These are phyloP conservation scores for Aspergillus novoparasiticus DNA, from an alignment of 2,329 filamentous ascomycete genomes.

Conservation along the genomic window DNA sequence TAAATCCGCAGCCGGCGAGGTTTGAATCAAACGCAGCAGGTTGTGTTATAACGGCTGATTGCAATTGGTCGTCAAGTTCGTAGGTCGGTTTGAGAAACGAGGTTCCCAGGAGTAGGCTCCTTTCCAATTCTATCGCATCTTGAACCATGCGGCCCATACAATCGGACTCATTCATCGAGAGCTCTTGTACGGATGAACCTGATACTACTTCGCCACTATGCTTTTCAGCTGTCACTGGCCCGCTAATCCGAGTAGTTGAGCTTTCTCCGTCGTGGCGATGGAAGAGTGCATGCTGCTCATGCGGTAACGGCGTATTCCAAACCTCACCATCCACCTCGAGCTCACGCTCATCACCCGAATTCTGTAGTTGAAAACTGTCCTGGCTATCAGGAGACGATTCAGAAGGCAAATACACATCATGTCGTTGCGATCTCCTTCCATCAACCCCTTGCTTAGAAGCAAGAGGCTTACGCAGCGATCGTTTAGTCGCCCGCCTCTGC, in stretches of 20 bases:
- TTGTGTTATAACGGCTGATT: background rate
- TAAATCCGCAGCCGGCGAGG: slow-evolving; percentile 3
- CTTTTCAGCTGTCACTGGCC: background rate
- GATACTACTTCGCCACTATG: background rate
- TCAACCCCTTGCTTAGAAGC: background rate
- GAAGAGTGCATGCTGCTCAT: background rate
- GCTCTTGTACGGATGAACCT: background rate
- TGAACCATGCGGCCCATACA: background rate
- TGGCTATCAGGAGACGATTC: slow-evolving; percentile 12
- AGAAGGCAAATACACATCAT: background rate
- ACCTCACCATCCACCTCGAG: slow-evolving; percentile 1
- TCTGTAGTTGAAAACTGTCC: background rate
- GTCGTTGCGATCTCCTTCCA: background rate
- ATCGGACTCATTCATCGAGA: background rate
- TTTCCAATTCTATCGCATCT: slow-evolving; percentile 20
- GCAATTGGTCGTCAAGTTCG: slow-evolving; percentile 8
- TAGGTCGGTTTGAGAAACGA: slow-evolving; percentile 16
- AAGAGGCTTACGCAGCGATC: background rate
- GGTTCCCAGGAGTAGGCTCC: slow-evolving; percentile 17
- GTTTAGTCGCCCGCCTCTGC: slow-evolving; percentile 11
- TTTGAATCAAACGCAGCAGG: background rate
- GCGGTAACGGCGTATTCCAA: background rate
- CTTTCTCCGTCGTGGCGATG: background rate
- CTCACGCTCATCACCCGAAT: slow-evolving; percentile 3
- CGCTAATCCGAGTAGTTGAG: background rate